Evolutionary conservation across 2,329 filamentous ascomycete species (phyloP), one percentile per base, ranked within the genome.

Genomic region (Venturiaceae sp.): DNA sequence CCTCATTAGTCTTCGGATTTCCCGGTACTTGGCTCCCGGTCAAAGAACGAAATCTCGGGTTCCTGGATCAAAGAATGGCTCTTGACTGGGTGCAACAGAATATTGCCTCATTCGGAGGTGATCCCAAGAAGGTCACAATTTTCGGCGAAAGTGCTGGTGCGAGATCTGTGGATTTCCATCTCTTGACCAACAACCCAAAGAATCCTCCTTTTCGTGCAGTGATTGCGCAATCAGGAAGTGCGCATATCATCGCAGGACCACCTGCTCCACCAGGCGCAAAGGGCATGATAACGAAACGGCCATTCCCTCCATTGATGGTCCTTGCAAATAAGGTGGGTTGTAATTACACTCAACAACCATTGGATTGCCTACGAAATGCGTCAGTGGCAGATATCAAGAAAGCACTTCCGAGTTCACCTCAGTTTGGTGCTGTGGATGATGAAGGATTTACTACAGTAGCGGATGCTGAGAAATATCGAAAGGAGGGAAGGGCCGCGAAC

Each of bases 71-170:
- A 60, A 62, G 70, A 8, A 61, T 68, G n/a, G 71, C 65, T 34
- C 63, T 73, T 13, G 64, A 72, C 14, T 73, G 71, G 71, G 68
- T 72, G 3, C 69, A 72, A 56, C 60, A 64, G 8, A 71, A 73
- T 61, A 73, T 73, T 44, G 60, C 60, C 30, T 63, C 63, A 1
- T 72, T 73, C 47, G 71, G 71, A 39, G 71, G 71, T 26, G 69
- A 69, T 26, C 68, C 69, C 1, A 57, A 63, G 16, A 69, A 69
- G 39, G 70, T 73, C 30, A 72, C 69, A 5, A 58, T 59, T 26
- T 59, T 60, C 37, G 58, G 58, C 9, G 58, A 60, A 52, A 26
- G n/a, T 23, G 69, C 69, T n/a, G 69, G 69, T n/a, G 66, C 64
- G 3, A 67, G 66, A 58, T 66, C 63, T n/a, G 62, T 70, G 28